Evolutionary conservation across 2,329 filamentous ascomycete genomes (phyloP), one percentile per base, ranked within the genome.

Genomic region (Fusarium algeriense): DNA sequence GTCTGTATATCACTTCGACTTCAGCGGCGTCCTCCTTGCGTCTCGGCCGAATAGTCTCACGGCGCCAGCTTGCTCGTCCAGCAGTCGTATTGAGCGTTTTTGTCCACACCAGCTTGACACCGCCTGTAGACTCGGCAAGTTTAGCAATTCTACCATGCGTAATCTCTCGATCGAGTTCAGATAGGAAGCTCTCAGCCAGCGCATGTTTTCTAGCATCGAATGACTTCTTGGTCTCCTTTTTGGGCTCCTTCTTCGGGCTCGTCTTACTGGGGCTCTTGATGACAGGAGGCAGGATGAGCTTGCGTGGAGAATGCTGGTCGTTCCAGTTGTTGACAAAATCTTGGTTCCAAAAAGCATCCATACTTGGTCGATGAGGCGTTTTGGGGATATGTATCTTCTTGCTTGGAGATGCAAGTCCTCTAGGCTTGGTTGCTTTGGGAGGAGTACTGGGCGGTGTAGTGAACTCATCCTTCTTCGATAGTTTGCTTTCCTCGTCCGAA

Each of bases 41-140:
- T 56, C 77, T 78, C 54, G 78, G 78, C 70, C 81, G 82, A 17
- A 85, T 79, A 15, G 85, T 87, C 75, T 91, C 90, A 26, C 88
- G 86, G 71, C 87, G 89, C 91, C 92, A 94, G 74, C 89, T 91
- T 32, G 92, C 92, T 43, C 92, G 86, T 0, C 93, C 93, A 17
- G 93, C 93, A 0, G 93, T 95, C 3, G 91, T 92, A 77, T 91
- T 92, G 55, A 96, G 87, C n/a, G 89, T 93, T 73, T 92, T 93
- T 66, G 87, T 90, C 93, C 93, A 96, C 45, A 88, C 81, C 40
- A 95, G 85, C 60, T 88, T 87, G 49, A 95, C 86, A 2, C 93
- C 93, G 20, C 93, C 92, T 0, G 92, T 92, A 1, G 84, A 80
- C 4, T 84, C 83, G 0, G 92, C 85, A 23, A 94, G 83, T 28